Percentiles rank a stretch among this genome's conserved stretches.
Evolutionary conservation across 1,139 yeast species (phyloP).

Genomic region (Lipomyces yarrowii): DNA sequence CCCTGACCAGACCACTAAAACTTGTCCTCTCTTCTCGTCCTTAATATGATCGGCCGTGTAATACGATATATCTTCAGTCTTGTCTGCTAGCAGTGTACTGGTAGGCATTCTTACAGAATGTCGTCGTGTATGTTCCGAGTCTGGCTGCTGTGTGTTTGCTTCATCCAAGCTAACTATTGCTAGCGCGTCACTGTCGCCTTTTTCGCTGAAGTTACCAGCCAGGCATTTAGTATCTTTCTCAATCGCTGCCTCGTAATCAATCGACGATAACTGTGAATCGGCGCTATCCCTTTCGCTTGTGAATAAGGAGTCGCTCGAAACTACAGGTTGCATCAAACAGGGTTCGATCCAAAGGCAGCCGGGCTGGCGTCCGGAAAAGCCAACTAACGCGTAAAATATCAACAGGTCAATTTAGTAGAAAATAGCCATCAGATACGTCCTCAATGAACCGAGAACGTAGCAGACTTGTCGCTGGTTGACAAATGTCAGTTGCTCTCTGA

Average conservation of each 20-base stretch:
- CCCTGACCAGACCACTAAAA: not conserved
- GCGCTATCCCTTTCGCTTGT: not conserved
- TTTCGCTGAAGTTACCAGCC: not conserved
- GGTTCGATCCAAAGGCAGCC: not conserved
- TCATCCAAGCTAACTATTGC: not conserved
- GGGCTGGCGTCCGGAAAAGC: not conserved
- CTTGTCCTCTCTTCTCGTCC: not conserved
- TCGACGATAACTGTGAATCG: not conserved
- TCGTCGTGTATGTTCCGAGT: not conserved
- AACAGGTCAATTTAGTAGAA: not conserved
- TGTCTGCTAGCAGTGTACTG: not conserved
- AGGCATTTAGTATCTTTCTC: not conserved
- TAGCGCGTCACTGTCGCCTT: not conserved
- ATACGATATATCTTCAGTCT: not conserved
- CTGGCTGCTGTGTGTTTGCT: not conserved
- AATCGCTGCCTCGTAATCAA: not conserved
- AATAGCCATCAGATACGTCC: not conserved
- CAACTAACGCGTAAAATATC: not conserved
- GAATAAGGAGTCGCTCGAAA: not conserved
- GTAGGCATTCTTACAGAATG: not conserved
- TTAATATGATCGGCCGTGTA: not conserved
- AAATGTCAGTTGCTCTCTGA: not conserved
- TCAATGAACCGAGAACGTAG: not conserved
- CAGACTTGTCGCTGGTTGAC: not conserved
- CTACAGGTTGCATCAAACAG: not conserved